Evolutionary conservation across 164 flowering plant genomes (phyloP), one percentile per base, ranked within the genome.

Genomic region (Kalanchoe fedtschenkoi): DNA sequence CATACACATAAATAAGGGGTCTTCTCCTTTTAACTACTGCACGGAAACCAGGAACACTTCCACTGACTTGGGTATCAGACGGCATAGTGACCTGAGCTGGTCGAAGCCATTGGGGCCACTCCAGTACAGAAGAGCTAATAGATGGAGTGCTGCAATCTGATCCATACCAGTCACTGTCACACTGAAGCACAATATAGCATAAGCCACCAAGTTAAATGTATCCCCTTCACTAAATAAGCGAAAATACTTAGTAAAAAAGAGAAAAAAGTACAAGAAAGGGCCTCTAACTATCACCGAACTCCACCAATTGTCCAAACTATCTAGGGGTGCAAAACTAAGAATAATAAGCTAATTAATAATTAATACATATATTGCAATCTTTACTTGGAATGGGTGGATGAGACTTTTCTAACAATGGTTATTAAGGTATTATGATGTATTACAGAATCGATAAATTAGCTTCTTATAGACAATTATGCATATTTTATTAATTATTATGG

Each of bases 101-200:
- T 34, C 84, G 86, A 61, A 93, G 91, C 98, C 98, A 93, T 32
- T 62, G 76, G 68, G 98, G 98, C 97, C 97, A 93, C 55, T 82
- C 86, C 60, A 69, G 69, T 6, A 88, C 59, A 32, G 95, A 71
- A 60, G 97, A 80, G 42, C 65, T 59, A 62, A 81, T 80, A 39
- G 98, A 90, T 22, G 98, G 98, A 66, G 81, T 72, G 69, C 98
- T 88, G 75, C 98, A 93, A 69, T 93, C 99, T 56, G 71, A 71
- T 64, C 99, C 99, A 75, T 86, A 85, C 99, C 97, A 93, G 56
- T 95, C 97, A 34, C 66, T 73, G 44, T 80, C 70, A 74, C 99
- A 93, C 99, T 89, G 80, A 73, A 14, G 51, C 9, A 46, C 60
- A 66, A 42, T 34, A 42, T 15, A 19, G 32, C 35, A 58, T 58